phyloP scores from a whole-genome alignment of 148 eudicot genomes.

The Fagopyrum tataricum region DNA sequence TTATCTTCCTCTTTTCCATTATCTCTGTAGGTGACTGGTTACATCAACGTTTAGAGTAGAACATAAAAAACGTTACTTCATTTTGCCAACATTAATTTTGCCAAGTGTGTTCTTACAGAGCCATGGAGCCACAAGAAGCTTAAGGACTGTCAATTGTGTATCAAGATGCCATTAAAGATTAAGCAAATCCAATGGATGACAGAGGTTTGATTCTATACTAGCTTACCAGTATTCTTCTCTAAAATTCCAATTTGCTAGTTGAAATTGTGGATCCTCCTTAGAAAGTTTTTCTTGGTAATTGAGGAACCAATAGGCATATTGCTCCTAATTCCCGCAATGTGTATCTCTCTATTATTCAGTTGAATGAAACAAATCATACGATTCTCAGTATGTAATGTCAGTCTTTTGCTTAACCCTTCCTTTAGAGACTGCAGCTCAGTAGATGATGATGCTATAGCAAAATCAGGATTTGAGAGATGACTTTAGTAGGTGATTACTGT shows the following conservation, averaged over 20 bases:
- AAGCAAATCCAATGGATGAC: neutral
- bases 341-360: neutral
- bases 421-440: neutral
- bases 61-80: neutral
- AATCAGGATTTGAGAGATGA: neutral
- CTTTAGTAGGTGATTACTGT: neutral
- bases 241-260: neutral
- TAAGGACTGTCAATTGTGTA: neutral
- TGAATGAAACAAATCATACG: neutral
- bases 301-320: neutral
- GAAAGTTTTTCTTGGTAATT: neutral
- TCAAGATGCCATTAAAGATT: neutral
- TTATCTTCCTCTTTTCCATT: neutral
- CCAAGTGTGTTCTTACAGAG: neutral
- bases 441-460: neutral
- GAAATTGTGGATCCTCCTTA: neutral
- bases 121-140: slow-evolving; percentile 3
- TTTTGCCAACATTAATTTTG: neutral
- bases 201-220: neutral
- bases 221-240: neutral
- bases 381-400: neutral
- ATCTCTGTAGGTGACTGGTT: neutral
- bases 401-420: neutral
- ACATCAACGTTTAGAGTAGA: neutral
- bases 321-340: neutral